Evolutionary conservation across 257 asterid species (phyloP), one percentile per base, ranked within the genome.

Genomic region (Penstemon eatonii): DNA sequence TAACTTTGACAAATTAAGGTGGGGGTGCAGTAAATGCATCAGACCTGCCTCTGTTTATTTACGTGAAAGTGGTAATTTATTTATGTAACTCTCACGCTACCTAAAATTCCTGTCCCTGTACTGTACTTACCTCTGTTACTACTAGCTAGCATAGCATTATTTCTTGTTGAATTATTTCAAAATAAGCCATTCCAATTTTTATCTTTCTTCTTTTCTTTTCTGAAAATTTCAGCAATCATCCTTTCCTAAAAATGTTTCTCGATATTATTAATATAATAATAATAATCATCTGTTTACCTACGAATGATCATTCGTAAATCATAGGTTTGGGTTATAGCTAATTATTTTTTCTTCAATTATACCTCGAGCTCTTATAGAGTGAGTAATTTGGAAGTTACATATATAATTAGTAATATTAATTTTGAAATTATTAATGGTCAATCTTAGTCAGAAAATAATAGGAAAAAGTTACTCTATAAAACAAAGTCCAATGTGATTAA

Each of bases 1-100:
- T 65, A 80, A 80, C 77, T 85, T 85, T 82, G 90, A 84, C 82
- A 81, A 84, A 79, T 72, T 72, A 77, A 78, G 83, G 82, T 75
- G 79, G 69, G 54, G 76, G 56, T 78, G 72, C 81, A 82, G 83
- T 86, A 79, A 88, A 78, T 81, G 70, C 75, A 57, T 67, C 79
- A 84, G 85, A 65, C 70, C 54, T 42, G 81, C 73, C 70, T 41
- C 67, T 65, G 72, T 75, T 70, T 73, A 66, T 68, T 72, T 68
- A 75, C 75, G 63, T 70, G 66, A 68, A 82, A 71, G 41, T 44
- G 68, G 77, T 73, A 72, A 65, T 66, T 69, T 49, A 72, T 49
- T 60, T 71, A 66, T 79, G 75, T 76, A 68, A 75, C 81, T 66
- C 80, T 77, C 79, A 79, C 83, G 81, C 84, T 72, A 77, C 77